A percentile compares a stretch with the other conserved stretches of the same genome.
phyloP scores from a whole-genome alignment of 129 eudicot genomes.

The Arctium lappa region DNA sequence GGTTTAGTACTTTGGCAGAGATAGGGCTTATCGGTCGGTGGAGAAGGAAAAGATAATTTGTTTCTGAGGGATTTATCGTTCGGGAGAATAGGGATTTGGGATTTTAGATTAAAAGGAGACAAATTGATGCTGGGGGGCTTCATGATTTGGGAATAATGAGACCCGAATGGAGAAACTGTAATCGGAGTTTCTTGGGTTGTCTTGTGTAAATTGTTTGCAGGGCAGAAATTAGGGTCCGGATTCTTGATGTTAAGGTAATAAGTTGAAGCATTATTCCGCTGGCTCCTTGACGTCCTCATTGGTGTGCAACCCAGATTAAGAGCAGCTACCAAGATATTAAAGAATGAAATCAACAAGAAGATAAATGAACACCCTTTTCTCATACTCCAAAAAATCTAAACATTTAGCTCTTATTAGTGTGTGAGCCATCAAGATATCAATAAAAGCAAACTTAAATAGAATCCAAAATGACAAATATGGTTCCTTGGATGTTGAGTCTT shows the following conservation, averaged over 20 bases:
- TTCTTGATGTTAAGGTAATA: conserved; percentile 55
- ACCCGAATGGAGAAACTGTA: conserved; percentile 18
- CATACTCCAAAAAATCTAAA: background rate
- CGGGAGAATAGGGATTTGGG: conserved; percentile 26
- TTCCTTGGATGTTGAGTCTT: background rate
- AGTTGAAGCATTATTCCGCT: conserved; percentile 58
- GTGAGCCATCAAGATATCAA: background rate
- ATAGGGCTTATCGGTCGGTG: background rate
- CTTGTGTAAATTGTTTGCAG: conserved; percentile 31
- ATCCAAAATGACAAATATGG: background rate
- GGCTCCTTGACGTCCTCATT: conserved; percentile 82
- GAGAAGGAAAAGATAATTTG: conserved; percentile 23
- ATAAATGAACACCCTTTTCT: background rate
- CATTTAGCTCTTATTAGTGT: background rate
- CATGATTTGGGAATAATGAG: conserved; percentile 34
- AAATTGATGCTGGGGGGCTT: conserved; percentile 29
- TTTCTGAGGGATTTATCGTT: conserved; percentile 14
- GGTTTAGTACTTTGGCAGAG: conserved; percentile 3
- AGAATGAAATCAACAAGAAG: conserved; percentile 2
- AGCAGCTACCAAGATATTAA: conserved; percentile 58
- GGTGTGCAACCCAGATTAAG: conserved; percentile 86
- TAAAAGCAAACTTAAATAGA: background rate
- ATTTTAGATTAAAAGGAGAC: conserved; percentile 21
- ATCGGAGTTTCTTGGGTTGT: conserved; percentile 27
- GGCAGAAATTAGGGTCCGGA: conserved; percentile 31